A percentile compares a stretch with the other conserved stretches of the same genome.
Conservation (phyloP, 257 asterid genomes). For the Solanum gandarillasii region DNA sequence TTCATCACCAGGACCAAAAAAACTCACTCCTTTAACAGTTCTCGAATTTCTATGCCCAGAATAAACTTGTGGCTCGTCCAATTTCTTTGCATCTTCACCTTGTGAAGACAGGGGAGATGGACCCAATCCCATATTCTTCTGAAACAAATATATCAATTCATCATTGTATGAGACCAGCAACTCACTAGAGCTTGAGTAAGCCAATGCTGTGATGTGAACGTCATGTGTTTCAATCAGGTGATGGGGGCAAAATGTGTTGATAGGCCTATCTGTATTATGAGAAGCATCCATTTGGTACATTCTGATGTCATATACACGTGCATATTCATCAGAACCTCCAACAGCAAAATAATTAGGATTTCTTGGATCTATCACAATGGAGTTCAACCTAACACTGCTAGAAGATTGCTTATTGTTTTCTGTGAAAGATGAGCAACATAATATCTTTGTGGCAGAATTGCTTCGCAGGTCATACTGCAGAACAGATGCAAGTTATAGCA, state of each 20-base stretch:
- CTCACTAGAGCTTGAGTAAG: conserved; percentile 62
- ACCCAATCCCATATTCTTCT: conserved; percentile 54
- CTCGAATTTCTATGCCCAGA: conserved; percentile 58
- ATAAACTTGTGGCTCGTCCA: conserved; percentile 32
- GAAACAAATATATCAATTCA: conserved; percentile 62
- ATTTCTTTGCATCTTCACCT: conserved; percentile 14
- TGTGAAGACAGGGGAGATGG: conserved; percentile 29
- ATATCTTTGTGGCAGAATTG: conserved; percentile 49
- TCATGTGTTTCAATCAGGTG: conserved; percentile 36
- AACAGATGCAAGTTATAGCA: conserved; percentile 1
- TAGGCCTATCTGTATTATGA: conserved; percentile 23
- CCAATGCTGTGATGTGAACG: conserved; percentile 54
- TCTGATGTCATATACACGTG: conserved; percentile 68
- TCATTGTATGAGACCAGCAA: conserved; percentile 68
- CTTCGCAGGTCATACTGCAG: conserved; percentile 77
- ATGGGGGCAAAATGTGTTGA: conserved; percentile 41
- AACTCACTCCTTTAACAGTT: conserved; percentile 67
- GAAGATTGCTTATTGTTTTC: conserved; percentile 19
- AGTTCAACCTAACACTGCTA: conserved; percentile 38
- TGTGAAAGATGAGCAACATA: conserved; percentile 38
- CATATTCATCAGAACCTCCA: conserved; percentile 67
- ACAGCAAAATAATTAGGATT: conserved; percentile 64
- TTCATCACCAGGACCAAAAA: conserved; percentile 62
- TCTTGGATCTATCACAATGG: conserved; percentile 62
- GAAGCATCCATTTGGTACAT: conserved; percentile 26